These are phyloP conservation scores for Euphorbia lathyris DNA, from an alignment of 345 rosid species.

Conservation along the genomic window DNA sequence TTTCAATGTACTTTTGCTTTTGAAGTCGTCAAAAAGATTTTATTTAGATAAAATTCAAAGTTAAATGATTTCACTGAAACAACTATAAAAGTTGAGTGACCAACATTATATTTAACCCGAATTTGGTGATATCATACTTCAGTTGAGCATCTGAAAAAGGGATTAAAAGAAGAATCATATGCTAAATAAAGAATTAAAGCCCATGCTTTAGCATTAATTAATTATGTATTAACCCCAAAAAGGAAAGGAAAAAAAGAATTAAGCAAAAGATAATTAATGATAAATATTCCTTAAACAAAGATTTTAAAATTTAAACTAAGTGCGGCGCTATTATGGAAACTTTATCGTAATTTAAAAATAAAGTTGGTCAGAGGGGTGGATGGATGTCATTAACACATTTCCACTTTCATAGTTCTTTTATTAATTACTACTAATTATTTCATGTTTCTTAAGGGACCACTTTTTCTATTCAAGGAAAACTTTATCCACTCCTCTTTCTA, in stretches of 20 bases:
- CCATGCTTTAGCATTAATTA: not conserved
- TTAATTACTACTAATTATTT: not conserved
- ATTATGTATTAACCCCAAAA: not conserved
- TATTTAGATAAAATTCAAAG: too few relatives aligned
- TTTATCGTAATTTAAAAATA: too few relatives aligned
- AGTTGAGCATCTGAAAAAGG: too few relatives aligned
- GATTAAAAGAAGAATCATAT: too few relatives aligned
- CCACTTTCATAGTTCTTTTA: not conserved
- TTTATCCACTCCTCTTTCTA: not conserved
- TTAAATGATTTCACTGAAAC: too few relatives aligned
- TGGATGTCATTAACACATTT: not conserved
- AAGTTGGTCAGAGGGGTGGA: not conserved
- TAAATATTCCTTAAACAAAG: slow-evolving; percentile 1
- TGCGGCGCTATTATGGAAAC: not conserved
- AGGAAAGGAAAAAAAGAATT: not conserved
- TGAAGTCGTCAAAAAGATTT: too few relatives aligned
- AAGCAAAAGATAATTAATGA: not conserved
- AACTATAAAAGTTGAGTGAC: too few relatives aligned
- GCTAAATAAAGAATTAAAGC: not conserved
- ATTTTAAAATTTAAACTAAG: not conserved
- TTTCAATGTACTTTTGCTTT: too few relatives aligned
- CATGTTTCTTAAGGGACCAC: not conserved
- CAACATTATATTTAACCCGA: too few relatives aligned
- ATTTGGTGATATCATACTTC: too few relatives aligned
- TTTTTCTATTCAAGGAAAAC: not conserved